These are phyloP conservation scores for Afroboletus lepidellus DNA, from an alignment of 1,284 basidiomycete species.

Conservation along the genomic window DNA sequence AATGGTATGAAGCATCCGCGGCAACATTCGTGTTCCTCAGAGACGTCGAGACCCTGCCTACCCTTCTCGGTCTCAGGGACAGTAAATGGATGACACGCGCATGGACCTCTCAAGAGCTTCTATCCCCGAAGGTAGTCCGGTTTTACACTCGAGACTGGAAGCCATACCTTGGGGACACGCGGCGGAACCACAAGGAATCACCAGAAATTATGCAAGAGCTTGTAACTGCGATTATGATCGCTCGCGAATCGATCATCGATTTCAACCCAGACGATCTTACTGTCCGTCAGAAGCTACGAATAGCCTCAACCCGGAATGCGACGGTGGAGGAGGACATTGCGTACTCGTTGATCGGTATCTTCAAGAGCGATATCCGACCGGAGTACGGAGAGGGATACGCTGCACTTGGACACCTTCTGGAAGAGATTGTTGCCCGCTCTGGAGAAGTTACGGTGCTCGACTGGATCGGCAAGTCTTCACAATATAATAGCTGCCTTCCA, in stretches of 20 bases:
- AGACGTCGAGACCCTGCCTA: not conserved
- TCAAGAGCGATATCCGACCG: not conserved
- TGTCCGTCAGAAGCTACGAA: not conserved
- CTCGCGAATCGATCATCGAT: not conserved
- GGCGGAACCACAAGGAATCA: no score
- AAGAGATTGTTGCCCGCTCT: not conserved
- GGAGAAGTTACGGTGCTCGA: not conserved
- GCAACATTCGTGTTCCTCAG: not conserved
- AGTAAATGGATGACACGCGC: no score
- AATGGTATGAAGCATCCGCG: constrained; percentile 2
- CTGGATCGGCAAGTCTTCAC: not conserved
- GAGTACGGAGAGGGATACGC: no score
- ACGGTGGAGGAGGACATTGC: not conserved
- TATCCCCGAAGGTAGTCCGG: constrained; percentile 10
- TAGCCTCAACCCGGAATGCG: not conserved
- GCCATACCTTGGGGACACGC: constrained; percentile 3
- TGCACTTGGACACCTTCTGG: not conserved
- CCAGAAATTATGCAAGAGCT: not conserved
- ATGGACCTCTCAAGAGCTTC: constrained; percentile 12
- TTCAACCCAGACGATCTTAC: not conserved
- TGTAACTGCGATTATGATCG: not conserved
- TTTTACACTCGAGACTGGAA: constrained; percentile 3
- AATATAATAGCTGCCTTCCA: no score
- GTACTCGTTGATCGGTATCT: not conserved
- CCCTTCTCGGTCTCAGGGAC: no score